A percentile compares a stretch with the other conserved stretches of the same genome.
Evolutionary conservation across 202 grass and related monocot species (phyloP).

Genomic region (Panicum hallii): DNA sequence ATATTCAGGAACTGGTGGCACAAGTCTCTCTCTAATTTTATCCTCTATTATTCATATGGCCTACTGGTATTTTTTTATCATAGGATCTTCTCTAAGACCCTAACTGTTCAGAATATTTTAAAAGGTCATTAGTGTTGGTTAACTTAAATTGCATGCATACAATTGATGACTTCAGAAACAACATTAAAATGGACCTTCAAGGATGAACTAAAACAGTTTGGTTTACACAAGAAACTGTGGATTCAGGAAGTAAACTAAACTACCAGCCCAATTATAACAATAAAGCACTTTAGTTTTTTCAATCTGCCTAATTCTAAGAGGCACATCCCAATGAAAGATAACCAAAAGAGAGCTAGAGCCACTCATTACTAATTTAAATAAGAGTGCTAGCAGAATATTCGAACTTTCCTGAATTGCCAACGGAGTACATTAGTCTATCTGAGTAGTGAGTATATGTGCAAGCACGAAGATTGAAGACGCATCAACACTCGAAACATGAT

Average conservation of each 20-base stretch:
- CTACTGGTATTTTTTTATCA: not conserved
- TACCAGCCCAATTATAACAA: not conserved
- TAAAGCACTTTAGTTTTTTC: not conserved
- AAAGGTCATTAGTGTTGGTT: conserved; percentile 17
- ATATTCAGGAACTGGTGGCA: not conserved
- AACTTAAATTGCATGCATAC: conserved; percentile 6
- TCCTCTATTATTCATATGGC: not conserved
- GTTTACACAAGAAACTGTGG: not conserved
- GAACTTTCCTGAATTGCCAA: not conserved
- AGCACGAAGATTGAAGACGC: conserved; percentile 33
- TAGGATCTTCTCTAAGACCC: not conserved
- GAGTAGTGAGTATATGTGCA: not conserved
- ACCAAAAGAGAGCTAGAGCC: not conserved
- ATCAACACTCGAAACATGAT: conserved; percentile 33
- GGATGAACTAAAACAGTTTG: conserved; percentile 17
- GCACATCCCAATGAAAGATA: conserved; percentile 1
- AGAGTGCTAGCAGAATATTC: not conserved
- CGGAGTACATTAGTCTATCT: conserved; percentile 1
- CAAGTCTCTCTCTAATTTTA: not conserved
- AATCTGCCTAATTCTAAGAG: not conserved
- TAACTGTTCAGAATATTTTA: conserved; percentile 4
- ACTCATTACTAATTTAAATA: conserved; percentile 5
- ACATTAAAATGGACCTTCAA: conserved; percentile 10
- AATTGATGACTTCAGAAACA: not conserved
- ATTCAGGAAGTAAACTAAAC: conserved; percentile 8